Conservation (phyloP, 202 grass and related monocot genomes). For the Cymbopogon flexuosus region DNA sequence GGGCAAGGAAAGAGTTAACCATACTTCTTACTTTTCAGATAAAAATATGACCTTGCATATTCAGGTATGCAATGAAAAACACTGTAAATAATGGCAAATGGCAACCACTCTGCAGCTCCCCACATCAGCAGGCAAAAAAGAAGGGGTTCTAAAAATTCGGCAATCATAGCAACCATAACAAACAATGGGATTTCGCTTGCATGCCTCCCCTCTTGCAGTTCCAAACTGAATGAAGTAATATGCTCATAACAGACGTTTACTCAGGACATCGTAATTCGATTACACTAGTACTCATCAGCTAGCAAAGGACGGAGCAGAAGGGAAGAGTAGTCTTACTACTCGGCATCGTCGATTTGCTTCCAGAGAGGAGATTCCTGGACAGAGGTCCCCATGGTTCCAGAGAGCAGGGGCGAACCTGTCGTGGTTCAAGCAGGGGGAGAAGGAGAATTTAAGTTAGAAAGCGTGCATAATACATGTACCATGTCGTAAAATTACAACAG, state of each 20-base stretch:
- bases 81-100: neutral
- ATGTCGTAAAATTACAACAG: too few species aligned
- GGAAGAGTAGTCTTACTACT: slow-evolving; percentile 30
- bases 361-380: slow-evolving; percentile 37
- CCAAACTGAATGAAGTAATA: neutral
- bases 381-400: slow-evolving; percentile 29
- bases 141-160: neutral
- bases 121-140: neutral
- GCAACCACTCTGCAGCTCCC: neutral
- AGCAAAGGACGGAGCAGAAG: neutral
- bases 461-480: too few species aligned
- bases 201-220: neutral
- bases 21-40: neutral
- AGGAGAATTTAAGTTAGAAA: neutral
- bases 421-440: neutral
- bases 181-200: neutral
- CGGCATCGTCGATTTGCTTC: slow-evolving; percentile 50
- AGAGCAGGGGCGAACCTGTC: neutral
- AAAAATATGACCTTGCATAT: neutral
- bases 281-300: neutral
- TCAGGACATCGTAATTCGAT: neutral
- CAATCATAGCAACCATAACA: neutral
- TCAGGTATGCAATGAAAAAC: neutral
- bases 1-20: neutral
- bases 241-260: neutral